These are phyloP conservation scores for Candida pseudofarinosa DNA, from an alignment of 805 yeast genomes.

Conservation along the genomic window DNA sequence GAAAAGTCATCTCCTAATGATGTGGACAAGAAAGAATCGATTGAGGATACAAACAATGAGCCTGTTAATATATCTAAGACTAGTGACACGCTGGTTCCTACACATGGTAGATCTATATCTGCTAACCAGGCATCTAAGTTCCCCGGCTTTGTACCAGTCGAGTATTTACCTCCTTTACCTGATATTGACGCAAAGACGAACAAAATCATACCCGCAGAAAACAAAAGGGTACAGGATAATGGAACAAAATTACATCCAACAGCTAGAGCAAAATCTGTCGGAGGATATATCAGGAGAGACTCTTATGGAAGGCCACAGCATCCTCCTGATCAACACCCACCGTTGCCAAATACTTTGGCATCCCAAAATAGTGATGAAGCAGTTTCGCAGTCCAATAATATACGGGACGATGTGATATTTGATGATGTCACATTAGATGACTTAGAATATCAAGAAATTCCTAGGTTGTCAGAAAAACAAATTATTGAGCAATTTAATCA, in stretches of 20 bases:
- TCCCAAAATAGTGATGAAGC: conserved; percentile 44
- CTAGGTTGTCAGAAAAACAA: conserved; percentile 37
- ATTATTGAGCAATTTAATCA: conserved; percentile 40
- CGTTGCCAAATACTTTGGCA: conserved; percentile 40
- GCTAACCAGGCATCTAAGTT: conserved; percentile 19
- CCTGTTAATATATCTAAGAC: conserved; percentile 11
- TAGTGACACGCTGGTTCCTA: not conserved
- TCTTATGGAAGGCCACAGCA: conserved; percentile 24
- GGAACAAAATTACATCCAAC: conserved; percentile 60
- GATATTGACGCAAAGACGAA: conserved; percentile 29
- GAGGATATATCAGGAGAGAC: conserved; percentile 68
- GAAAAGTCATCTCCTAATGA: conserved; percentile 36
- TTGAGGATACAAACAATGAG: conserved; percentile 17
- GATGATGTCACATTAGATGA: conserved; percentile 53
- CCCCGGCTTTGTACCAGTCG: conserved; percentile 41
- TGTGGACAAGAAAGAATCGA: conserved; percentile 13
- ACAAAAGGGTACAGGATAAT: conserved; percentile 3
- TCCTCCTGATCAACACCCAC: conserved; percentile 30
- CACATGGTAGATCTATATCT: conserved; percentile 26
- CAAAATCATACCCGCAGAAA: conserved; percentile 10
- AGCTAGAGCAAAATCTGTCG: conserved; percentile 83
- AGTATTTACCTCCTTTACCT: conserved; percentile 43
- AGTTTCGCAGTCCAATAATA: conserved; percentile 17
- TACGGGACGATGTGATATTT: conserved; percentile 50
- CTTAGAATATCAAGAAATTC: conserved; percentile 25